Evolutionary conservation across 345 rosid genomes (phyloP).

Genomic region (Arabidopsis suecica): DNA sequence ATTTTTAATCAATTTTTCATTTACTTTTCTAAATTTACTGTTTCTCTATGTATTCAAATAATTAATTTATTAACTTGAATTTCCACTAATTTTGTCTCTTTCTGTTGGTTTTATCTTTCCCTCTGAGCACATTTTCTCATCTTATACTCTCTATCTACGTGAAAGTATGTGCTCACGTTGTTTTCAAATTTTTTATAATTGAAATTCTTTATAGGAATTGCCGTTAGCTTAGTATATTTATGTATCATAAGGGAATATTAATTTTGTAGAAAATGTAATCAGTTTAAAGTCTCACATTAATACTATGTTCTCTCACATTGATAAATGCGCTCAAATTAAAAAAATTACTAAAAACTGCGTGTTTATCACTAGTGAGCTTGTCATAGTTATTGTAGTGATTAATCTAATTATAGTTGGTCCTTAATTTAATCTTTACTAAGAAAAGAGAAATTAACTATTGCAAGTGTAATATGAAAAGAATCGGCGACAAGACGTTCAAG

Average conservation of each 20-base stretch:
- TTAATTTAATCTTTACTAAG: background rate
- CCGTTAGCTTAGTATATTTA: conserved; percentile 19
- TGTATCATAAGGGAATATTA: conserved; percentile 10
- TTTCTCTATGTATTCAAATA: conserved; percentile 21
- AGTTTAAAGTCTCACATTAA: background rate
- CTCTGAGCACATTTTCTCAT: conserved; percentile 16
- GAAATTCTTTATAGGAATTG: background rate
- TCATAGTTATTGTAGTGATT: background rate
- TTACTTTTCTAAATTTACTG: conserved; percentile 21
- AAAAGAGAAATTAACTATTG: conserved; percentile 9
- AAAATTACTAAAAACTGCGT: background rate
- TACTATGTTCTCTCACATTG: background rate
- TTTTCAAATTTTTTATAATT: background rate
- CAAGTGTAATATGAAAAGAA: conserved; percentile 42
- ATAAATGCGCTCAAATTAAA: background rate
- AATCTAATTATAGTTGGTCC: conserved; percentile 15
- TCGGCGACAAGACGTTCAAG: conserved; percentile 39
- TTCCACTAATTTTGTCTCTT: conserved; percentile 39
- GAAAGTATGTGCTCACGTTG: conserved; percentile 27
- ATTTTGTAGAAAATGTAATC: background rate
- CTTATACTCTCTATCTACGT: conserved; percentile 24
- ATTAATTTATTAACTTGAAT: conserved; percentile 15
- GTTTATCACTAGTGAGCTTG: background rate
- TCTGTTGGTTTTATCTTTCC: conserved; percentile 36
- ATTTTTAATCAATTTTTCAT: background rate